Evolutionary conservation across 176 grass and related monocot species (phyloP).

Genomic region (Sorghum bicolor): Sorghum_bicolor_NCBIv3 NC_012874.2:33187001-33187500

Average conservation of each 20-base stretch:
- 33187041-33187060: not conserved
- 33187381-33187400: not conserved
- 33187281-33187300: constrained; percentile 7
- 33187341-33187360: not conserved
- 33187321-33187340: not conserved
- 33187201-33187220: constrained; percentile 99
- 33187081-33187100: not conserved
- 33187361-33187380: constrained; percentile 10
- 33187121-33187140: not conserved
- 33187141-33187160: not conserved
- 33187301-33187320: not conserved
- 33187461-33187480: not conserved
- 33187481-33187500: constrained; percentile 1
- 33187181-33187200: constrained; percentile 75
- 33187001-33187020: not conserved
- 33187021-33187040: not conserved
- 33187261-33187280: constrained; percentile 71
- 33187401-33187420: not conserved
- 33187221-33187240: constrained; percentile 91
- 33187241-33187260: constrained; percentile 98
- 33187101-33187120: not conserved
- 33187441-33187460: not conserved
- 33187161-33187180: not conserved
- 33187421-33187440: not conserved
- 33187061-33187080: not conserved